Base-by-base conservation (phyloP, 2,329 filamentous ascomycete genomes). In the Aspergillus thermomutatus region DNA sequence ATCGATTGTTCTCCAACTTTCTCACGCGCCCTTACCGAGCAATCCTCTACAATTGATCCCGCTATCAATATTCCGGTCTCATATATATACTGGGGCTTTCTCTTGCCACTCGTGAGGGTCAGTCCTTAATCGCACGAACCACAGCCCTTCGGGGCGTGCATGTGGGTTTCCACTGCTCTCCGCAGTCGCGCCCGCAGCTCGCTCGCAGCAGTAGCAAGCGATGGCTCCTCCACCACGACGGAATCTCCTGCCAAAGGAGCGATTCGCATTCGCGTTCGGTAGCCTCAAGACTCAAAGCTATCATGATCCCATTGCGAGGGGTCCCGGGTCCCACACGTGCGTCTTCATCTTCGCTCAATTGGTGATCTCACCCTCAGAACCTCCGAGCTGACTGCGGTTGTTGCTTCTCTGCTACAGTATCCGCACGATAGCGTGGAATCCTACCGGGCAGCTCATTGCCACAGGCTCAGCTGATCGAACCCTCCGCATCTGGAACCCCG, bases 381-480 rank as follows among this genome's bases (percentile, higher is more conserved):
- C 23, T 27, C 28, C 43, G 28, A 46, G 26, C 37, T 52, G 46
- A 59, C 37, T 10, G 26, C 47, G 54, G 55, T 50, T 52, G 55
- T 55, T 57, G 9, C 26, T 27, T 46, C 46, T 53, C 41, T 25
- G 27, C 21, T 31, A 56, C 53, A 91, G 88, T 61, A 81, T 95
- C 55, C 86, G 90, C 43, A 88, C 89, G 1, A 87, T 97, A 63
- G 87, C 90, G 41, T 97, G 93, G 93, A 96, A 93, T 63, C 90
- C 92, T 0, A 80, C 90, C 0, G 92, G 93, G 34, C 89, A 85
- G 8, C 80, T 94, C 58, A 86, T 97, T 59, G 93, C 93, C 0
- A 95, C 92, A 0, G 92, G 91, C 2, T 89, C 91, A 2, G 91
- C 93, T 8, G 89, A 97, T 75, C 92, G 93, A 53, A 87, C 87